phyloP scores from a whole-genome alignment of 345 rosid genomes.

The Punica granatum region DNA sequence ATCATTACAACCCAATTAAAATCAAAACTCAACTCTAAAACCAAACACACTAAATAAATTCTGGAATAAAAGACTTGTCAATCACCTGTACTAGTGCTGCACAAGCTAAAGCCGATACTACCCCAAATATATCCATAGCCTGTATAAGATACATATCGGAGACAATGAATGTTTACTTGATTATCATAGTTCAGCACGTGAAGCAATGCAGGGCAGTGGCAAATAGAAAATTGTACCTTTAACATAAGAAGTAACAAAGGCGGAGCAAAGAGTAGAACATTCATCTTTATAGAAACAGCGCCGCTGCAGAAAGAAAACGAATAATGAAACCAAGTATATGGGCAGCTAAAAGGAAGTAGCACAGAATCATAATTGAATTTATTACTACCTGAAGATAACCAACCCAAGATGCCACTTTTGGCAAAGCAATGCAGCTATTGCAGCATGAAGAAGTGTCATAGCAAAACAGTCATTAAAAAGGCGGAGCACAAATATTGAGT shows the following conservation, averaged over 20 bases:
- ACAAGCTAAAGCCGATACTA: slow-evolving; percentile 66
- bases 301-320: slow-evolving; percentile 29
- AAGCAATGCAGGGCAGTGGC: not conserved
- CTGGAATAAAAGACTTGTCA: slow-evolving; percentile 9
- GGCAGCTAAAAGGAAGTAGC: slow-evolving; percentile 1
- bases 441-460: slow-evolving; percentile 75
- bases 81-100: slow-evolving; percentile 90
- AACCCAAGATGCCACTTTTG: slow-evolving; percentile 80
- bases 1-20: too few relatives aligned
- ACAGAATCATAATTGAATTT: slow-evolving; percentile 2
- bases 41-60: too few relatives aligned
- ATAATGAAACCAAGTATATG: slow-evolving; percentile 3
- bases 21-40: too few relatives aligned
- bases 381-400: slow-evolving; percentile 65
- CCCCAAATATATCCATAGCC: slow-evolving; percentile 72
- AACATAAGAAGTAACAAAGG: slow-evolving; percentile 68
- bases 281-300: slow-evolving; percentile 94
- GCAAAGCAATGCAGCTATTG: slow-evolving; percentile 54
- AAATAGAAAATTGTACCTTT: slow-evolving; percentile 37
- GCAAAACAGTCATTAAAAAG: slow-evolving; percentile 93
- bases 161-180: slow-evolving; percentile 15
- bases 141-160: slow-evolving; percentile 25
- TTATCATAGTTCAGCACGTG: slow-evolving; percentile 7
- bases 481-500: slow-evolving; percentile 89
- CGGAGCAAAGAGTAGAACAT: slow-evolving; percentile 87